Base-by-base conservation (phyloP, 371 early-diverging fungal genomes). In the Phascolomyces articulosus region DNA sequence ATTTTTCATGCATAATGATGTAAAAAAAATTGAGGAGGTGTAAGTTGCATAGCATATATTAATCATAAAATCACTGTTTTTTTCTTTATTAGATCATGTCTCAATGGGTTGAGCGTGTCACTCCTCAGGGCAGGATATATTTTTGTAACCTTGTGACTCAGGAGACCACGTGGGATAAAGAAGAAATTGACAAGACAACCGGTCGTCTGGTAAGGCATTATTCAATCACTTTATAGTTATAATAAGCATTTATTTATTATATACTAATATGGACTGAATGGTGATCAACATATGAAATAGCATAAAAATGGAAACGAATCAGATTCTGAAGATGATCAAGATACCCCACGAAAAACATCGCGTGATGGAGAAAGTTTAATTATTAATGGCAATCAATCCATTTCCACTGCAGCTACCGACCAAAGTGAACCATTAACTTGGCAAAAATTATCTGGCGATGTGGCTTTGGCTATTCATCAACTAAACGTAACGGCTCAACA, bases 121-220 rank as follows among this genome's bases (percentile, higher is more conserved):
- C 86, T 28, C 70, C 88, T 21, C 83, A 90, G 58, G 93, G 93
- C 1, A 77, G 87, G 48, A 67, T 79, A 2, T 95, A 94, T 72
- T 93, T 83, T 66, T 92, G 86, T 72, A 93, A 95, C 76, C 77
- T 90, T 51, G 73, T 90, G n/a, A 92, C 93, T 13, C 91, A 93
- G 66, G 86, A 89, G 63, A 92, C 93, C 9, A 89, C 86, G 20
- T 95, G 92, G 89, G 78, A 78, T 60, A 64, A 62, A 49, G 65
- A 75, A 40, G 81, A 81, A n/a, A 76, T 81, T 53, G 76, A 81
- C 56, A 62, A 54, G 44, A 66, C 58, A 20, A 78, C 81, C 18
- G 81, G 81, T 27, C 64, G 63, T 47, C 49, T 80, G 74, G 77
- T 80, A 70, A 48, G 38, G n/a, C n/a, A n/a, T n/a, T n/a, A n/a